Evolutionary conservation across 2,329 filamentous ascomycete species (phyloP), one percentile per base, ranked within the genome.

Genomic region (Fusarium guadeloupense): DNA sequence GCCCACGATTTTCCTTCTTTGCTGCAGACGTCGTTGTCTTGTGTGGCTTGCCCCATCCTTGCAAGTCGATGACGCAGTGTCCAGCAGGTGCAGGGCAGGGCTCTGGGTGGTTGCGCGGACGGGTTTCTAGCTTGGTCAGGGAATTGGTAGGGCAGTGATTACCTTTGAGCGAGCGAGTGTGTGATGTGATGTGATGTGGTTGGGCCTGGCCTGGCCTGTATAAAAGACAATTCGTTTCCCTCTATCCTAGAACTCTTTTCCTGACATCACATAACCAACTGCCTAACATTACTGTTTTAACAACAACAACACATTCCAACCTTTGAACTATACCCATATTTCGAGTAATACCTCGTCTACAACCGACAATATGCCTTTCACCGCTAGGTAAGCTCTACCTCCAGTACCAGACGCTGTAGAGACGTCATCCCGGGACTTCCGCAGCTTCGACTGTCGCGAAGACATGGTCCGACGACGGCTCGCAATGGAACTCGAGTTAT

Each of bases 301-400:
- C 41, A 44, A 59, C 51, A 46, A 37, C 45, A 46, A 26, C 35
- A 42, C 25, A 37, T 33, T 59, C 38, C n/a, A 51, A 56, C 30
- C 13, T 17, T 42, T 23, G 10, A 48, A 43, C 13, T 38, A 45
- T 31, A 58, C 47, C 39, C 39, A 49, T 54, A 13, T 51, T 28
- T 26, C 55, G 52, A 67, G 54, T 43, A 69, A 55, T 16, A 28
- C 14, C 40, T 58, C 60, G 48, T 42, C 46, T 45, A 53, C 19
- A 60, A 64, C 60, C 66, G 58, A 58, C 78, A 83, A 52, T 64
- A 86, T 86, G 84, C 73, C 84, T 78, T 83, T 86, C 81, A 86
- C 84, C 71, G 79, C 76, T 44, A 85, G 81, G 83, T 85, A 81
- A 75, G 80, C 61, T 57, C 47, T 28, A 44, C 43, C 14, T 48